phyloP scores from a whole-genome alignment of 129 eudicot species.

The Silybum marianum region DNA sequence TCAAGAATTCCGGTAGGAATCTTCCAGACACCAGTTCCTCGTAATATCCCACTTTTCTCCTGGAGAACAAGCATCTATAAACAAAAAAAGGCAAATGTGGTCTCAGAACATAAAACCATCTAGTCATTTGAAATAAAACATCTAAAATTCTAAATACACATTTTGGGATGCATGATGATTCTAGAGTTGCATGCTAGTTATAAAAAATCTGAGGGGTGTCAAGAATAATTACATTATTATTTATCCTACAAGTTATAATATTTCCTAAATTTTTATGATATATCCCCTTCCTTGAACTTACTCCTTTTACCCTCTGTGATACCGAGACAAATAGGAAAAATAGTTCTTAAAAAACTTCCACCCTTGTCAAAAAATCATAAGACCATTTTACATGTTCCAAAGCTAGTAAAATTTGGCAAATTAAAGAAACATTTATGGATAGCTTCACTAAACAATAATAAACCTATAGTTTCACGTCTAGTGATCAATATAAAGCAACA shows the following conservation, averaged over 20 bases:
- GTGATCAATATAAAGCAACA: too few relatives aligned
- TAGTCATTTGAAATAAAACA: background rate
- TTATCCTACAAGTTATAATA: background rate
- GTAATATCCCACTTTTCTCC: conserved; percentile 58
- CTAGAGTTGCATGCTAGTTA: conserved; percentile 2
- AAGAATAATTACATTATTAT: background rate
- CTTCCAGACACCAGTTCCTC: conserved; percentile 74
- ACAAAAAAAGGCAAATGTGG: conserved; percentile 4
- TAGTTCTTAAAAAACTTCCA: too few relatives aligned
- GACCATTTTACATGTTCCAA: background rate
- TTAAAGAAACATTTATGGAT: background rate
- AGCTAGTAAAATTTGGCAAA: background rate
- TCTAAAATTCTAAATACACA: background rate
- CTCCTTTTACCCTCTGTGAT: too few relatives aligned
- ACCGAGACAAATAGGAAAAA: too few relatives aligned
- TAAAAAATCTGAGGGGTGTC: background rate
- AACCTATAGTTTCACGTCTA: background rate
- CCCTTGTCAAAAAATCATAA: background rate
- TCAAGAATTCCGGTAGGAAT: conserved; percentile 80
- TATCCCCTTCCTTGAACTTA: background rate
- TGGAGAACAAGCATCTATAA: conserved; percentile 72
- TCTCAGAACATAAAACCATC: conserved; percentile 4
- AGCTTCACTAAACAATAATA: background rate
- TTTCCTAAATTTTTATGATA: background rate
- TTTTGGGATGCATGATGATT: background rate